Base-by-base conservation (phyloP, 106 monocot species). In the Narthecium ossifragum region DNA sequence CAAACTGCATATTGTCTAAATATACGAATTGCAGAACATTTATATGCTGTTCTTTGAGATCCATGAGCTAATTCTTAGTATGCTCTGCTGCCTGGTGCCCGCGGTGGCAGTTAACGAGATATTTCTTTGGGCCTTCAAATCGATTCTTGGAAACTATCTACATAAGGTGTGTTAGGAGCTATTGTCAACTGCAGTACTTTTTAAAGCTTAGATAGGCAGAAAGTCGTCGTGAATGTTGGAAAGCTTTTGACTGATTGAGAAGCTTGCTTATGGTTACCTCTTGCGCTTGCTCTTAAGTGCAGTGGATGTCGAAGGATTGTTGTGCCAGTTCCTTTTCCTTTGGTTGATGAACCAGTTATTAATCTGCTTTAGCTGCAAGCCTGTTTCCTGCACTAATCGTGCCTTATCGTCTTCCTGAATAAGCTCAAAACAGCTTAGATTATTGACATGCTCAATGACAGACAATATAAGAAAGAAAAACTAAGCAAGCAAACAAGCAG, bases 311-410 rank as follows among this genome's bases (percentile, higher is more conserved):
- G 80, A 80, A 1, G 79, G 80, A 46, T 84, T 88, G 68, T 71
- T 84, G 68, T 88, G 80, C 88, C 88, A 88, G 61, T 88, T 88
- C 64, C 88, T 59, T 52, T 88, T 88, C 32, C 88, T 76, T 61
- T 88, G 88, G 51, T 88, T 88, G 50, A 88, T 88, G 45, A 88
- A 88, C 88, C 88, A 88, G 63, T 88, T 88, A 51, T 88, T 88
- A 34, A 88, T 88, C 68, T 88, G 88, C 68, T 87, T 87, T 30
- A 87, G 74, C 24, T 87, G 87, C 55, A 87, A 39, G 14, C 87
- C 87, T 28, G 87, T 82, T 75, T 87, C 87, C 62, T 87, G 79
- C 21, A 87, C 87, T 30, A 87, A 39, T 33, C 75, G 48, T 21
- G 72, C 68, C 67, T 78, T 78, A 28, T 78, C 77, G 36, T 78